A percentile compares a stretch with the other conserved stretches of the same genome.
These are phyloP conservation scores for Waltergamsia citrina DNA, from an alignment of 2,329 filamentous ascomycete genomes.

Conservation along the genomic window DNA sequence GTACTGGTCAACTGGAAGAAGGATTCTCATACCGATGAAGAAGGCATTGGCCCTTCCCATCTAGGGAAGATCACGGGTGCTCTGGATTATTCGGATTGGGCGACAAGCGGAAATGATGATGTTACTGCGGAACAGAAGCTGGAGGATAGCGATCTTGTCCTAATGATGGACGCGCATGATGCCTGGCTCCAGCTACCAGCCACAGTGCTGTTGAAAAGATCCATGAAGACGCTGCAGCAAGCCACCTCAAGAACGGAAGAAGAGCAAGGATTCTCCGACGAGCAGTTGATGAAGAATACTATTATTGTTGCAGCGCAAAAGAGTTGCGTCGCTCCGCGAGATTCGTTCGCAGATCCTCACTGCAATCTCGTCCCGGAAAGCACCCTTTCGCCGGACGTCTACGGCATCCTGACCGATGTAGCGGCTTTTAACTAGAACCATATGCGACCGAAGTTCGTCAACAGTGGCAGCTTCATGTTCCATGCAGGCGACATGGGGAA, in stretches of 20 bases:
- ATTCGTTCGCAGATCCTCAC: slow-evolving; percentile 10
- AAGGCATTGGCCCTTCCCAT: slow-evolving; percentile 7
- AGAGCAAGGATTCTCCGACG: background rate
- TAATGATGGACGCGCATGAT: slow-evolving; percentile 16
- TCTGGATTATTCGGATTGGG: slow-evolving; percentile 9
- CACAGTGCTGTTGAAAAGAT: slow-evolving; percentile 12
- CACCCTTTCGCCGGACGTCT: slow-evolving; percentile 10
- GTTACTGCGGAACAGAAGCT: slow-evolving; percentile 2
- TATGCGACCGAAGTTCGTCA: slow-evolving; percentile 16
- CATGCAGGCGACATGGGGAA: slow-evolving; percentile 15
- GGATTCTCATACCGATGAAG: slow-evolving; percentile 5
- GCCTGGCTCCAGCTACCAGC: slow-evolving; percentile 17
- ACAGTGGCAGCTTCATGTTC: slow-evolving; percentile 19
- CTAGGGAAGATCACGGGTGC: slow-evolving; percentile 11
- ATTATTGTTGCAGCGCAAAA: slow-evolving; percentile 13
- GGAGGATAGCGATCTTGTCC: slow-evolving; percentile 7
- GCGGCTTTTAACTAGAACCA: background rate
- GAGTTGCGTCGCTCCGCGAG: slow-evolving; percentile 10
- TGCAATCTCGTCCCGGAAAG: slow-evolving; percentile 14
- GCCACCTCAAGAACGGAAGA: slow-evolving; percentile 8
- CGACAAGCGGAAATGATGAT: background rate
- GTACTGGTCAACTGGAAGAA: slow-evolving; percentile 12
- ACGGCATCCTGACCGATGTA: slow-evolving; percentile 11
- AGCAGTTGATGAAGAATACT: slow-evolving; percentile 11
- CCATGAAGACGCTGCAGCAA: slow-evolving; percentile 7